Conservation (phyloP, 2,329 filamentous ascomycete genomes). For the Diplodia seriata region DNA sequence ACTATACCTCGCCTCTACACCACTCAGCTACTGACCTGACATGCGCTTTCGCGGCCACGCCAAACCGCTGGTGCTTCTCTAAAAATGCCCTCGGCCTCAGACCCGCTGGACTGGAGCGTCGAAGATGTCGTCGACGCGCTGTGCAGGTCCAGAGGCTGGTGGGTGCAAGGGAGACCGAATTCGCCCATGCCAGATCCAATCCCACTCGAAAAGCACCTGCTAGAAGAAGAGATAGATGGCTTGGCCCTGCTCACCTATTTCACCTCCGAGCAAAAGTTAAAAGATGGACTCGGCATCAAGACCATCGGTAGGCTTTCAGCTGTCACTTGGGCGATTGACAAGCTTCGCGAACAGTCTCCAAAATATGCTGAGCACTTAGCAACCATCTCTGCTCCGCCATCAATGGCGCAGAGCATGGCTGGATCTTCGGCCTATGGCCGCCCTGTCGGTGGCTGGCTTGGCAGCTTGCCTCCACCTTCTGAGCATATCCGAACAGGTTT, state of each 20-base stretch:
- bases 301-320: slow-evolving; percentile 65
- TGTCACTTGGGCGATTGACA: slow-evolving; percentile 64
- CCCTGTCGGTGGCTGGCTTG: slow-evolving; percentile 1
- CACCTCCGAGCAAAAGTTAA: slow-evolving; percentile 52
- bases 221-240: slow-evolving; percentile 70
- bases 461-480: slow-evolving; percentile 32
- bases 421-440: slow-evolving; percentile 7
- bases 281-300: slow-evolving; percentile 64
- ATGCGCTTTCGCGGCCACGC: not conserved
- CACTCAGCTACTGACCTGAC: not conserved
- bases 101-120: slow-evolving; percentile 78
- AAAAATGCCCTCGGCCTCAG: slow-evolving; percentile 45
- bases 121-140: slow-evolving; percentile 72
- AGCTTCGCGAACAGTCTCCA: slow-evolving; percentile 61
- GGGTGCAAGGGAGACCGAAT: slow-evolving; percentile 52
- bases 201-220: slow-evolving; percentile 62
- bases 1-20: not conserved
- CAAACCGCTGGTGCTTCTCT: not conserved
- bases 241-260: slow-evolving; percentile 67
- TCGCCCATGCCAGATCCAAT: slow-evolving; percentile 59
- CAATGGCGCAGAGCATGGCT: slow-evolving; percentile 10
- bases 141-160: slow-evolving; percentile 60
- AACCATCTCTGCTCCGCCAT: not conserved
- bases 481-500: not conserved
- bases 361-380: slow-evolving; percentile 51